Evolutionary conservation across 352 stramenopile species (phyloP).

Genomic region (Phytophthora boehmeriae): DNA sequence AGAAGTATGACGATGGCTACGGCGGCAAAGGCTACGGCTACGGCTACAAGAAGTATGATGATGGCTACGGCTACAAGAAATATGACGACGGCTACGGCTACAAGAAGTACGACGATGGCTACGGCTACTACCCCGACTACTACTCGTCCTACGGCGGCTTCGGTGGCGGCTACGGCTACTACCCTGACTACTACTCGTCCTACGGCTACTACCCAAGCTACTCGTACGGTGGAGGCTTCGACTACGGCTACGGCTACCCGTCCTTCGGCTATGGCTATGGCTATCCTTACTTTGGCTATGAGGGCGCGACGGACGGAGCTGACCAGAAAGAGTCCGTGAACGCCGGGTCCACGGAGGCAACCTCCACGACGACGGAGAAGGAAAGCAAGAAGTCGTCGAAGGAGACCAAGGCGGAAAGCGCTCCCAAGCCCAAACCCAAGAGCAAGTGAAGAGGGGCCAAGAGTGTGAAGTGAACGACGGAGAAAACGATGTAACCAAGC

Average conservation of each 20-base stretch:
- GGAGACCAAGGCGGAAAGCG: background rate
- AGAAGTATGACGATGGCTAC: background rate
- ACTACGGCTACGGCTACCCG: background rate
- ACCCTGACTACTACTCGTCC: slow-evolving; percentile 1
- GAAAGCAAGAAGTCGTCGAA: background rate
- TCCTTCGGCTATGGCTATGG: slow-evolving; percentile 3
- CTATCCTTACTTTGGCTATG: background rate
- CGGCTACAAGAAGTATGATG: no score
- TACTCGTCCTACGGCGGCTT: background rate
- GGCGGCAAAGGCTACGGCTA: background rate
- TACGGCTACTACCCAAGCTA: no score
- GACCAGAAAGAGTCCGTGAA: background rate
- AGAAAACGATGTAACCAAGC: slow-evolving; percentile 1
- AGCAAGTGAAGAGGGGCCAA: background rate
- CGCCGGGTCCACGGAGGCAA: background rate
- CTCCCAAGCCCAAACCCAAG: background rate
- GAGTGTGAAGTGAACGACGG: background rate
- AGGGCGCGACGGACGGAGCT: background rate
- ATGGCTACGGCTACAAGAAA: no score
- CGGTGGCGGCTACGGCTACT: background rate
- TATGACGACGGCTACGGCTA: background rate
- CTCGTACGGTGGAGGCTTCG: no score
- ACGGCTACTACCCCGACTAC: background rate
- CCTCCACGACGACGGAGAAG: background rate
- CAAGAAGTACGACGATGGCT: no score